These are phyloP conservation scores for Clavispora asparagi DNA, from an alignment of 805 yeast species.

Conservation along the genomic window DNA sequence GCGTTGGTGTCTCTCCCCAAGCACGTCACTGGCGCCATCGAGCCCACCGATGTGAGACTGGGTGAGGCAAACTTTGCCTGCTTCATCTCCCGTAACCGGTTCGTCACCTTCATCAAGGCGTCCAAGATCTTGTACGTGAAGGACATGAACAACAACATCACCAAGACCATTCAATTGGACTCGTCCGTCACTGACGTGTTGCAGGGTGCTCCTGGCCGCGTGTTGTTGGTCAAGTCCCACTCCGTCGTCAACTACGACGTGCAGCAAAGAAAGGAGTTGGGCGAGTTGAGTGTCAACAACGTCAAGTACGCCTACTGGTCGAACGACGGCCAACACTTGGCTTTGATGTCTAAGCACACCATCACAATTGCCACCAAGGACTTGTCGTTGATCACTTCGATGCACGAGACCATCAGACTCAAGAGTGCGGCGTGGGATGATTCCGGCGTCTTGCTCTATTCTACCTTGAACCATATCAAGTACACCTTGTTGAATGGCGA, in stretches of 20 bases:
- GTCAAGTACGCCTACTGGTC: conserved; percentile 92
- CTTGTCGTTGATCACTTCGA: conserved; percentile 69
- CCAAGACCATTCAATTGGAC: conserved; percentile 75
- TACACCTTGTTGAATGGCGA: conserved; percentile 93
- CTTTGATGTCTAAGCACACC: conserved; percentile 86
- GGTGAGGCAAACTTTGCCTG: conserved; percentile 84
- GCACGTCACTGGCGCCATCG: conserved; percentile 89
- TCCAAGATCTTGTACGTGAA: conserved; percentile 70
- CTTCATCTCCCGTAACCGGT: conserved; percentile 92
- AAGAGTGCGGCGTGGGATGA: conserved; percentile 99
- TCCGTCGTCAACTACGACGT: conserved; percentile 83
- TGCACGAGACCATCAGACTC: conserved; percentile 95
- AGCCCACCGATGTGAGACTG: conserved; percentile 72
- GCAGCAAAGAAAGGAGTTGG: conserved; percentile 79
- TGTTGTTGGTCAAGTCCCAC: conserved; percentile 66
- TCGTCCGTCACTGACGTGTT: conserved; percentile 66
- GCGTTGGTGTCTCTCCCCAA: conserved; percentile 76
- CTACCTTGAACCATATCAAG: conserved; percentile 93
- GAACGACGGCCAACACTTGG: conserved; percentile 77
- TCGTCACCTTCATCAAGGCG: conserved; percentile 68
- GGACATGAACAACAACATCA: conserved; percentile 74
- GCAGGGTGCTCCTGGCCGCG: conserved; percentile 76
- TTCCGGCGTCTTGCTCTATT: conserved; percentile 81
- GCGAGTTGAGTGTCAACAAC: conserved; percentile 64
- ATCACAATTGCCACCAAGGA: conserved; percentile 81